Base-by-base conservation (phyloP, 2,329 filamentous ascomycete genomes). In the Pezicula neosporulosa region DNA sequence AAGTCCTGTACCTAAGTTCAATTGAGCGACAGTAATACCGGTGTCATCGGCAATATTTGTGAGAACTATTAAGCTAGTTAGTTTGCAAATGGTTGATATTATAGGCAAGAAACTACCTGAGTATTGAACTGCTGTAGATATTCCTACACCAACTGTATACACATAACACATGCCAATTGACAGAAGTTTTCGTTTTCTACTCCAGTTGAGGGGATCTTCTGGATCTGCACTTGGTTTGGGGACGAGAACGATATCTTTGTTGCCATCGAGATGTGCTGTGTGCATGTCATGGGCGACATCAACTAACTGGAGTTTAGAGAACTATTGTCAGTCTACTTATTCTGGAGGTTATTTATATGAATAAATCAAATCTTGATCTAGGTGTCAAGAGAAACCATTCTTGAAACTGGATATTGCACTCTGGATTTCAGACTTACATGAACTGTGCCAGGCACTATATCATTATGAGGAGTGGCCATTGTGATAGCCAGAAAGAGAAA, bases 1-100 rank as follows among this genome's bases (percentile, higher is more conserved):
- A 43, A 73, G 69, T 4, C 76, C 76, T 4, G 72, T 77, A 15
- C 76, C 76, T 50, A 71, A 66, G 47, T 75, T 74, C 24, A 78
- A 58, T 18, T 71, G 65, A 6, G 63, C 64, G 3, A 74, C 62
- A 0, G 69, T 70, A 39, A 78, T 63, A 6, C 68, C 71, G 1
- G 72, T 73, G n/a, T 71, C 71, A 48, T 69, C 60, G 6, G 70
- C 69, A 28, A 78, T 72, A 13, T 71, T 69, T 4, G 71, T 70
- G 10, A 77, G 66, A 10, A 78, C 70, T 2, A 21, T 3, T 21
- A 70, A 73, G 2, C n/a, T 72, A 69, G 16, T 30, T 30, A 30
- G 28, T 7, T 30, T 30, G 28, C 10, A 7, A 30, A 12, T 30
- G 8, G 28, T 30, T 30, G 9, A 8, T 2, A 12, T 8, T 30